Evolutionary conservation across 768 basidiomycete genomes (phyloP), one percentile per base, ranked within the genome.

Genomic region (Leccinum disarticulatum): DNA sequence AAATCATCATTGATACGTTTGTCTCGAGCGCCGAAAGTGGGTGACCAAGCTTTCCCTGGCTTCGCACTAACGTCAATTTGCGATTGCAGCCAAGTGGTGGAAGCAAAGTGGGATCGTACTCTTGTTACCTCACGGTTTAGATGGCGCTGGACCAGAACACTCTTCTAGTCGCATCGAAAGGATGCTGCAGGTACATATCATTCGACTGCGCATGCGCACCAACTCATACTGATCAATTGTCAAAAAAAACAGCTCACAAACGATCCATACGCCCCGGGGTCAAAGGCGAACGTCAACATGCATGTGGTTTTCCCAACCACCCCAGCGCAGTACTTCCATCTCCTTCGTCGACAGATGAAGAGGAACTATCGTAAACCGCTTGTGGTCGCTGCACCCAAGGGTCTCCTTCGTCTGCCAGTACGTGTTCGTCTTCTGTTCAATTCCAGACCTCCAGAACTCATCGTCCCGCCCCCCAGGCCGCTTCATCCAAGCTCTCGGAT

Each of bases 101-200:
- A 91, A 87, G 70, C 94, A 96, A 75, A 95, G 92, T 64, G 94
- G 90, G 0, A 81, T 97, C 22, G 87, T 93, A 4, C 75, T 97
- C 58, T 82, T 93, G 50, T 79, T 97, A 0, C 94, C 94, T 27
- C 94, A 97, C 61, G 94, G 95, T 15, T 78, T 93, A 15, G 93
- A 97, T 65, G 94, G 94, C 30, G 93, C 94, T 15, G 94, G 95
- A 2, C 94, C 94, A 0, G 94, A 97, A 70, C 94, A 97, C 69
- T 96, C 93, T 1, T 93, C 91, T 0, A 89, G 86, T 52, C 85
- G 94, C 15, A 79, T 96, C 46, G 94, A 97, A 69, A 81, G 94
- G 38, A 90, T 93, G 86, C 77, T 96, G n/a, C 94, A 94, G 80
- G 91, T 90, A 25, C 6, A 19, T 47, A 48, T 13, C 6, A 57